A percentile compares a stretch with the other conserved stretches of the same genome.
These are phyloP conservation scores for Closterium sp. DNA, from an alignment of 139 green algal species.

Conservation along the genomic window DNA sequence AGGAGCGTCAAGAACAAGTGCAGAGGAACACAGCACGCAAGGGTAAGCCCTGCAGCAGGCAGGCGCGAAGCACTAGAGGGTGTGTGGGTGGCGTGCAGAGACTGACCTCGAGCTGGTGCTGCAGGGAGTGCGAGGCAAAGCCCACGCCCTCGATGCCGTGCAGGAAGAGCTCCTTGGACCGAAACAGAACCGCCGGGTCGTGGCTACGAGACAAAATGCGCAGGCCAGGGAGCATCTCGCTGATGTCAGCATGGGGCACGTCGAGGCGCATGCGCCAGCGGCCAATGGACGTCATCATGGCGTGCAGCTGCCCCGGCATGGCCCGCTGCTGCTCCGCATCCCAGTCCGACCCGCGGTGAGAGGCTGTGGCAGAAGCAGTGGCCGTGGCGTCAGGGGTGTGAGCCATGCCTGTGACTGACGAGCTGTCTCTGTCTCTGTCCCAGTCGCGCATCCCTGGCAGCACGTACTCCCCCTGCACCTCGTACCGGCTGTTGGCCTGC, in stretches of 20 bases:
- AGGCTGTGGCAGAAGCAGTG: background rate
- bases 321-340: background rate
- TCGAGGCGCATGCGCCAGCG: conserved; percentile 46
- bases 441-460: conserved; percentile 36
- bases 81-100: background rate
- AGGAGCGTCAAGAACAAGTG: background rate
- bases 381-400: background rate
- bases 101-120: conserved; percentile 37
- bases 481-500: conserved; percentile 52
- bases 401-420: background rate
- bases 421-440: background rate
- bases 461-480: conserved; percentile 56
- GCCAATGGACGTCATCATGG: conserved; percentile 36
- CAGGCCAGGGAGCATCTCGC: conserved; percentile 55
- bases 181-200: conserved; percentile 40
- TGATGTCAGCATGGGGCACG: conserved; percentile 50
- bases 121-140: conserved; percentile 35
- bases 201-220: conserved; percentile 37
- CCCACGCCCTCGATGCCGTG: conserved; percentile 33
- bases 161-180: conserved; percentile 52
- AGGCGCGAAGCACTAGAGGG: background rate
- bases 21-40: background rate
- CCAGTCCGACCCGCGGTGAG: background rate
- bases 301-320: conserved; percentile 22
- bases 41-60: background rate